A percentile compares a stretch with the other conserved stretches of the same genome.
phyloP scores from a whole-genome alignment of 805 yeast species.

The Lipomyces yamadae region DNA sequence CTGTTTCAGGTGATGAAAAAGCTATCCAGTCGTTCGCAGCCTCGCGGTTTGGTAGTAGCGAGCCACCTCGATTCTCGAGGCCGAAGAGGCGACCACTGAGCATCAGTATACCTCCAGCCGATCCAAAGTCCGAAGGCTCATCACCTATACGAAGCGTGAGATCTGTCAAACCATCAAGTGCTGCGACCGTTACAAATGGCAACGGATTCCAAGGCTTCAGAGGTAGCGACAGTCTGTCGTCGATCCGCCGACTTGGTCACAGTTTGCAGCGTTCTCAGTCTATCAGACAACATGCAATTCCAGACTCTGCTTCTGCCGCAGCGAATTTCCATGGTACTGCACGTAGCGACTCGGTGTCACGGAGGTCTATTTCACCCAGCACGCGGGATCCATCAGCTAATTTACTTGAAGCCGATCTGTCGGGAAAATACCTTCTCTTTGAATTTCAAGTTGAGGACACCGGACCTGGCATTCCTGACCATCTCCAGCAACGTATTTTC shows the following conservation, averaged over 20 bases:
- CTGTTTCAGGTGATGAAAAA: background rate
- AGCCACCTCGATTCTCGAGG: conserved; percentile 1
- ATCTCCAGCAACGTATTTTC: conserved; percentile 80
- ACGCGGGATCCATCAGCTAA: background rate
- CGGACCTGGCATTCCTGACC: conserved; percentile 91
- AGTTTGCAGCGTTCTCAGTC: conserved; percentile 15
- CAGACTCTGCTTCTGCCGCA: background rate
- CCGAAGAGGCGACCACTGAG: conserved; percentile 2
- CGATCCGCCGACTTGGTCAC: conserved; percentile 15
- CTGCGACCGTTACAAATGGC: background rate
- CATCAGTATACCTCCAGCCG: background rate
- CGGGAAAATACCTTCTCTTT: conserved; percentile 59
- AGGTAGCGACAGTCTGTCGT: conserved; percentile 12
- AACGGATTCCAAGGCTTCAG: background rate
- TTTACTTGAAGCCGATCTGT: conserved; percentile 21
- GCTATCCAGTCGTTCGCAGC: background rate
- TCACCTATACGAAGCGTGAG: background rate
- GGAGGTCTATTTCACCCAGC: background rate
- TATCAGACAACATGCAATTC: background rate
- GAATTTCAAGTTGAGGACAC: conserved; percentile 83
- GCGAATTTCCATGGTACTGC: background rate
- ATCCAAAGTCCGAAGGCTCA: background rate
- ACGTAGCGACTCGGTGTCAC: background rate
- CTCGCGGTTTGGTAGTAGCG: background rate
- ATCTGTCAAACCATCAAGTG: background rate